Evolutionary conservation across 768 basidiomycete genomes (phyloP), one percentile per base, ranked within the genome.

Genomic region (Amanita rubescens): DNA sequence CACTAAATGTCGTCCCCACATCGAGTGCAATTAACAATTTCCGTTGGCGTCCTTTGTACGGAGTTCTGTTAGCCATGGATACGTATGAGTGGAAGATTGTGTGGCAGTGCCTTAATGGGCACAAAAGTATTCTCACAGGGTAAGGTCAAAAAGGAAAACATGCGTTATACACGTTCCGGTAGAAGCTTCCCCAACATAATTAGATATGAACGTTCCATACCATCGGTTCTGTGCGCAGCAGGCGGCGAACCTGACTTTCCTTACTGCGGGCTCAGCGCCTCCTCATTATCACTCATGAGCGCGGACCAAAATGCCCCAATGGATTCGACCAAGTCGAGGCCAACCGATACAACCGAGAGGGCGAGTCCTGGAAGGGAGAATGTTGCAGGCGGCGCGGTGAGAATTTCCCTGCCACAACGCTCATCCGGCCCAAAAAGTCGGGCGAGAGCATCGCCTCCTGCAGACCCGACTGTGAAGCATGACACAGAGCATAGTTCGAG

Each of bases 11-110:
- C 1, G 75, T 80, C 7, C 79, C 79, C 2, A 80, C 61, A 52
- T 81, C 79, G 34, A 81, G 75, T 0, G 76, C 76, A 22, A 80
- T 56, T 4, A 79, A 71, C 5, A 80, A 64, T 53, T 72, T 72
- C 35, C 72, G 71, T 27, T 59, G 54, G 7, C 65, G n/a, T 15
- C 78, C 79, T 27, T 58, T 60, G 64, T 74, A 77, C 2, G 70
- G 68, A 30, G 64, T 57, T 60, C 74, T 62, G 58, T 30, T 30
- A 60, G 15, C 12, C 35, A 35, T 37, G 10, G 38, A 39, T n/a
- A 19, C 25, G 24, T 3, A 30, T 41, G 17, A 37, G 6, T 17
- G 15, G 34, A 19, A 49, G 6, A 32, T 10, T 39, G 38, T 15
- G 19, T 11, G 32, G 20, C 9, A 49, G 33, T 49, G 35, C 32